Evolutionary conservation across 1,139 yeast species (phyloP), one percentile per base, ranked within the genome.

Genomic region (Sugiyamaella novakii): DNA sequence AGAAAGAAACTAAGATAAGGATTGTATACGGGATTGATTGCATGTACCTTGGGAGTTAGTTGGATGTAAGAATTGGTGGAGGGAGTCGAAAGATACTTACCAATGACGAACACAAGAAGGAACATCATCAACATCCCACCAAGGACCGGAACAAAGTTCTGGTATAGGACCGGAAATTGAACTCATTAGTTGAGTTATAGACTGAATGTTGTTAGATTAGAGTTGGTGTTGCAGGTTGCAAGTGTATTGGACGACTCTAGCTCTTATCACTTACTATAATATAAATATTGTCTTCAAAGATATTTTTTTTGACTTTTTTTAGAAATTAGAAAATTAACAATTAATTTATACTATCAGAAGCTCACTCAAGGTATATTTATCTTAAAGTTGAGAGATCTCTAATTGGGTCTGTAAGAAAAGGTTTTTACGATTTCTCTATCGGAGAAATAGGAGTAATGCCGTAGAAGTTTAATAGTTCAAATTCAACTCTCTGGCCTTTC

Each of bases 111-210:
- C 55, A 43, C 68, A 65, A 6, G 56, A 52, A 21, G 56, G 59
- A 15, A 65, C 46, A 47, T 62, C 66, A 37, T 63, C 67, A 7
- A 54, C 55, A 22, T 50, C 52, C 67, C 67, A 64, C 27, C 55
- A 35, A 6, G 63, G 59, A 34, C 59, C 63, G 10, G 55, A 14
- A 35, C 65, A 59, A 17, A 24, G 21, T 7, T 27, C 43, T 21
- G 36, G 36, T 25, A 27, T 14, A 17, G 35, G 36, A 22, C 34
- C 25, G 38, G 38, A 18, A 21, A 18, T 19, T 18, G 43, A 39
- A 39, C 43, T 30, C 43, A 39, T 39, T 39, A 7, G 36, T 28
- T 12, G 38, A 34, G 38, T 10, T 6, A 15, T 14, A 3, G 21
- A 14, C 34, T 15, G 31, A 17, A 25, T 38, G 21, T 36, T 15